Conservation (phyloP, 2,329 filamentous ascomycete species). For the Huntiella savannae region DNA sequence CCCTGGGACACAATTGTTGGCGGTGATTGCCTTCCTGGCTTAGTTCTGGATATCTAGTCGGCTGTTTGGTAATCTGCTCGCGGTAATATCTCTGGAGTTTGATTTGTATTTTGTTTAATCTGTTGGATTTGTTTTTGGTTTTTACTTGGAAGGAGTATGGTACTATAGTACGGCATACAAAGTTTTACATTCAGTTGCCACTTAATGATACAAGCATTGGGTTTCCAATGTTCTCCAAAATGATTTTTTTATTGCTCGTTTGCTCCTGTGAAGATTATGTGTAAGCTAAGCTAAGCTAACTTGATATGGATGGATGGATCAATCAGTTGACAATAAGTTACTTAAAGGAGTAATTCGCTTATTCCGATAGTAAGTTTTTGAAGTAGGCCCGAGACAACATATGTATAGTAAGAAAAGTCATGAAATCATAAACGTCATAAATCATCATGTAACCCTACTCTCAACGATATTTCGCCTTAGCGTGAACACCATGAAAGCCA, state of each 20-base stretch:
- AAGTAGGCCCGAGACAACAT: background rate
- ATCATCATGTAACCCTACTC: background rate
- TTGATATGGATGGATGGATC: no score
- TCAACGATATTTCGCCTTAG: conserved; percentile 7
- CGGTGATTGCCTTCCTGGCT: background rate
- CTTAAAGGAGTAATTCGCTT: no score
- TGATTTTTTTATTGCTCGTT: background rate
- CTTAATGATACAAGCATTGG: background rate
- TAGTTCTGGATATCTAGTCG: background rate
- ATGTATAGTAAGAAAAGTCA: background rate
- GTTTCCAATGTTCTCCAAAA: background rate
- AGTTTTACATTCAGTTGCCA: conserved; percentile 3
- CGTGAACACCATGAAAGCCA: conserved; percentile 45
- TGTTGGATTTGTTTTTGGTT: background rate
- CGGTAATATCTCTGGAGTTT: conserved; percentile 1
- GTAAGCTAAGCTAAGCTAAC: no score
- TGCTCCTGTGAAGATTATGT: background rate
- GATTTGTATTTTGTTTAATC: background rate
- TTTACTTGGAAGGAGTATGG: background rate
- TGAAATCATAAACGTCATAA: background rate
- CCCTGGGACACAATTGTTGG: background rate
- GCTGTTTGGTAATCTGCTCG: background rate
- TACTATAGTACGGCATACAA: conserved; percentile 2
- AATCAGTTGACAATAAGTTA: no score
- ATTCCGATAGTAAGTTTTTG: background rate